Conservation (phyloP, 169 alveolate genomes). For the Theileria orientalis region DNA sequence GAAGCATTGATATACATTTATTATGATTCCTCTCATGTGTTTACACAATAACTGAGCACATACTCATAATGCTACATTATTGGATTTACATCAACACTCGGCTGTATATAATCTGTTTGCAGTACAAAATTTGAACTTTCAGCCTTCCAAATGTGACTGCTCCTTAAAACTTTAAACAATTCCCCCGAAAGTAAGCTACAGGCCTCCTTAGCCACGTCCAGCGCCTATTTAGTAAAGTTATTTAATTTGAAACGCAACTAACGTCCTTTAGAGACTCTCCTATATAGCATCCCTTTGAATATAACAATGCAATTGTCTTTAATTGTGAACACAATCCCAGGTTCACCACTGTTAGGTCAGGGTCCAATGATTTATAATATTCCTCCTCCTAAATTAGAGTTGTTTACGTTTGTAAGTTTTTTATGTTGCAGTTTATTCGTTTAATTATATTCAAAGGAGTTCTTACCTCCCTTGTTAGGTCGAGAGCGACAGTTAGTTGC, state of each 20-base stretch:
- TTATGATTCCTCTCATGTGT: no score
- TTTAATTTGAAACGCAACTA: not conserved
- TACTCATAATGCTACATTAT: not conserved
- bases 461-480: slow-evolving; percentile 33
- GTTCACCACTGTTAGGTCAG: slow-evolving; percentile 45
- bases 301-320: slow-evolving; percentile 20
- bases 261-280: not conserved
- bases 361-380: slow-evolving; percentile 30
- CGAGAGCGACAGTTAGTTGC: slow-evolving; percentile 22
- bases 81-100: not conserved
- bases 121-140: slow-evolving; percentile 11
- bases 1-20: no score
- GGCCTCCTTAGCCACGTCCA: slow-evolving; percentile 41
- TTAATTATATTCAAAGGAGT: not conserved
- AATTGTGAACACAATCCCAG: slow-evolving; percentile 53
- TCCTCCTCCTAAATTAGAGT: slow-evolving; percentile 23
- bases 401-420: not conserved
- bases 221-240: no score
- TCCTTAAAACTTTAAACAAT: slow-evolving; percentile 3
- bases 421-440: not conserved
- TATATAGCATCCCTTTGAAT: slow-evolving; percentile 29
- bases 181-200: slow-evolving; percentile 46
- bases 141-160: slow-evolving; percentile 24
- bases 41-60: not conserved
- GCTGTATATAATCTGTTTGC: slow-evolving; percentile 26